Percentiles rank a stretch among this genome's conserved stretches.
These are phyloP conservation scores for Adansonia rubrostipa DNA, from an alignment of 441 rosid genomes.

Conservation along the genomic window DNA sequence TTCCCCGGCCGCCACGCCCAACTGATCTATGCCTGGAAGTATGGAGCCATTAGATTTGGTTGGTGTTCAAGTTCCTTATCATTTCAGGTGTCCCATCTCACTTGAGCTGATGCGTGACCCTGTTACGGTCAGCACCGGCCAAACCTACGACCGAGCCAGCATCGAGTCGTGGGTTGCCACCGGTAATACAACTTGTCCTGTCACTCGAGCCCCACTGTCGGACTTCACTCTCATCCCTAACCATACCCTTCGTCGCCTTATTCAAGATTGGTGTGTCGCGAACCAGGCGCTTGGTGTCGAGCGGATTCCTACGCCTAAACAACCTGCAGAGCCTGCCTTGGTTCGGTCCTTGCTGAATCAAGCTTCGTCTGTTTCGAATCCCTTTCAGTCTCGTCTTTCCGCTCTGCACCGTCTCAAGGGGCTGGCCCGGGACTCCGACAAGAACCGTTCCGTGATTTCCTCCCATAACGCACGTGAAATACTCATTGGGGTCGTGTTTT, in stretches of 20 bases:
- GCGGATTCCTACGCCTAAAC: conserved; percentile 94
- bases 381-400: conserved; percentile 53
- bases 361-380: conserved; percentile 42
- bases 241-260: conserved; percentile 95
- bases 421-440: conserved; percentile 82
- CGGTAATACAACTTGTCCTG: conserved; percentile 88
- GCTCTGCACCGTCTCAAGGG: conserved; percentile 77
- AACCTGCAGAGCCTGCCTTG: conserved; percentile 79
- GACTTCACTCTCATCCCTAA: conserved; percentile 87
- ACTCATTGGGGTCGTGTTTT: conserved; percentile 46
- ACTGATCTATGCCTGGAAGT: conserved; percentile 52
- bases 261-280: conserved; percentile 93
- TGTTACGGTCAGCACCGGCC: conserved; percentile 82
- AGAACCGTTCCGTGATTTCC: conserved; percentile 69
- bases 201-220: conserved; percentile 66
- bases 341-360: conserved; percentile 67
- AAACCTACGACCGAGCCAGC: conserved; percentile 87
- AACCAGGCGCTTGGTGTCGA: conserved; percentile 75
- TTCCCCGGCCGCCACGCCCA: not conserved
- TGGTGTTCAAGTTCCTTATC: conserved; percentile 70
- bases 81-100: conserved; percentile 91
- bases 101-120: conserved; percentile 94
- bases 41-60: conserved; percentile 67
- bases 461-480: conserved; percentile 53
- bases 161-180: conserved; percentile 92